A percentile compares a stretch with the other conserved stretches of the same genome.
phyloP scores from a whole-genome alignment of 306 rosid genomes.

The Cicer chorassanicum region DNA sequence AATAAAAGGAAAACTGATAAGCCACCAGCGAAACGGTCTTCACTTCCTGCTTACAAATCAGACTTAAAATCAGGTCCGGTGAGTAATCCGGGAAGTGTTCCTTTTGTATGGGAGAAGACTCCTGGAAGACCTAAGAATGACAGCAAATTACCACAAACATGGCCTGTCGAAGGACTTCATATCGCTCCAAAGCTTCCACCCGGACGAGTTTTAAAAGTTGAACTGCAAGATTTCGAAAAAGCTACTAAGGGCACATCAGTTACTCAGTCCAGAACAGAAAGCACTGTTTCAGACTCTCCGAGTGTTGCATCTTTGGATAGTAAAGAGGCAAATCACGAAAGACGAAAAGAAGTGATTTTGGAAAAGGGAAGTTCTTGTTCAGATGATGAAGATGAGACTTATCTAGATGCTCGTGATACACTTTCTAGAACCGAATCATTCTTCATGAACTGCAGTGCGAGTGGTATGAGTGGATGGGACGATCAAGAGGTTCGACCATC shows the following conservation, averaged over 20 bases:
- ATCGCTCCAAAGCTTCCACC: conserved; percentile 80
- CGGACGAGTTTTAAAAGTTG: conserved; percentile 63
- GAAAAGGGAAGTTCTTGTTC: conserved; percentile 53
- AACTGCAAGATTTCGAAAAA: conserved; percentile 52
- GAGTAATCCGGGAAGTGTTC: conserved; percentile 82
- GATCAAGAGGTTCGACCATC: conserved; percentile 58
- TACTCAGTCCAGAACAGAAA: conserved; percentile 48
- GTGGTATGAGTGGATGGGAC: conserved; percentile 81
- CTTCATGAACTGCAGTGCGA: conserved; percentile 78
- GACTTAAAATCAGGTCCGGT: conserved; percentile 92
- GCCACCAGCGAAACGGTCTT: conserved; percentile 60
- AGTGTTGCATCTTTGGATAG: conserved; percentile 48
- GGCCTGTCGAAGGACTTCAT: conserved; percentile 42
- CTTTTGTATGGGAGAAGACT: conserved; percentile 79
- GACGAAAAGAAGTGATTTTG: conserved; percentile 42
- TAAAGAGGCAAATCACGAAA: conserved; percentile 46
- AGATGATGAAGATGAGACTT: conserved; percentile 71
- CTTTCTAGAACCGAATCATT: conserved; percentile 80
- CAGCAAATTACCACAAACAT: conserved; percentile 44
- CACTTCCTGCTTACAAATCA: conserved; percentile 72
- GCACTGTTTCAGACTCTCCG: conserved; percentile 43
- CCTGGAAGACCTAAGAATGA: conserved; percentile 88
- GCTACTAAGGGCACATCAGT: conserved; percentile 44
- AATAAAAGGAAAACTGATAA: conserved; percentile 54
- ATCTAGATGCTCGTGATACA: conserved; percentile 72